Conservation (phyloP, 495 filamentous ascomycete genomes). For the Penicillium cosmopolitanum region DNA sequence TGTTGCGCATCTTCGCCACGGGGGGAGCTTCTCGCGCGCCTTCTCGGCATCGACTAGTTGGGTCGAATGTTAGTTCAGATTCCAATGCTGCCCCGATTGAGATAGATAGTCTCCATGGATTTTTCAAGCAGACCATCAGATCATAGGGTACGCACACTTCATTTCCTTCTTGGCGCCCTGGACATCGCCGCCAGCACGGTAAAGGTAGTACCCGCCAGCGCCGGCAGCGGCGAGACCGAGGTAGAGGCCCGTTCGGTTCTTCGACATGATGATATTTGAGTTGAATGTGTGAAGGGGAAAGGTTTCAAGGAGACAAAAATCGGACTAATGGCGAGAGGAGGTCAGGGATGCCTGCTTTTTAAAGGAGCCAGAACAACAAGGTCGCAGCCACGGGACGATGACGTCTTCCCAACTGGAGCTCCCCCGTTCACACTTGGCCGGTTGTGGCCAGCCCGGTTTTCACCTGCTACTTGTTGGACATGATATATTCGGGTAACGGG, state of each 20-base stretch:
- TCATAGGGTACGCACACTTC: conserved; percentile 61
- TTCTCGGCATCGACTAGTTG: conserved; percentile 61
- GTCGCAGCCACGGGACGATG: conserved; percentile 21
- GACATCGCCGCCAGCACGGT: conserved; percentile 81
- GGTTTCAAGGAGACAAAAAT: neutral
- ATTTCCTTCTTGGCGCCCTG: conserved; percentile 78
- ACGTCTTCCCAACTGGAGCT: conserved; percentile 16
- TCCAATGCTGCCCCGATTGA: neutral
- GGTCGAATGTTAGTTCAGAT: conserved; percentile 2
- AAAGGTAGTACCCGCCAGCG: conserved; percentile 87
- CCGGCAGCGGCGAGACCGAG: conserved; percentile 67
- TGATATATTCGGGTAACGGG: neutral
- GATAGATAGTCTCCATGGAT: too few relatives aligned
- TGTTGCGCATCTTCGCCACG: conserved; percentile 54
- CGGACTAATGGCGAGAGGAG: too few relatives aligned
- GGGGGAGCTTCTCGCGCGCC: conserved; percentile 65
- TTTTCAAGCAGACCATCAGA: neutral
- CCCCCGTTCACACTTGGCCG: neutral
- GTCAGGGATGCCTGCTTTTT: conserved; percentile 10
- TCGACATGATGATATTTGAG: conserved; percentile 39
- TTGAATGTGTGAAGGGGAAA: too few relatives aligned
- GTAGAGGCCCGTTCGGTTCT: conserved; percentile 57
- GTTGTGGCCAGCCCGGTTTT: neutral
- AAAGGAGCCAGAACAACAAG: conserved; percentile 5
- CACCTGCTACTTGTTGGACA: neutral